Percentiles rank a stretch among this genome's conserved stretches.
Evolutionary conservation across 2,329 filamentous ascomycete species (phyloP).

Genomic region (Akanthomyces uredinophilus): DNA sequence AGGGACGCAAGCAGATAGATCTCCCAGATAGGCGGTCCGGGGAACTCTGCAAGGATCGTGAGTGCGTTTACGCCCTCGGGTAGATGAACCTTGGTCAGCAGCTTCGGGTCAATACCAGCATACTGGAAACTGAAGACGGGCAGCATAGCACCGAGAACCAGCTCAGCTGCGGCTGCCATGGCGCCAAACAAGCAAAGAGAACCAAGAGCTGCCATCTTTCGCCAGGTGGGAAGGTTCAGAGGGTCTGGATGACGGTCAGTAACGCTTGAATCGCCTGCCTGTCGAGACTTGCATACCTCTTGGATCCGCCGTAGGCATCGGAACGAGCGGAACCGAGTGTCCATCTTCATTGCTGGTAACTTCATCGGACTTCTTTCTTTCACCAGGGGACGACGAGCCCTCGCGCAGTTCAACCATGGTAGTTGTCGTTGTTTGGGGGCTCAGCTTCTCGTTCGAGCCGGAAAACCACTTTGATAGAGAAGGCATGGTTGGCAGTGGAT

Average conservation of each 20-base stretch:
- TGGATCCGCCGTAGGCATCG: constrained; percentile 12
- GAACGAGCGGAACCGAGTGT: not conserved
- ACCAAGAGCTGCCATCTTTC: not conserved
- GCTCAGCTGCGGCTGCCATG: constrained; percentile 13
- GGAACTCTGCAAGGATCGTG: constrained; percentile 26
- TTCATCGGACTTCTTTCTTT: not conserved
- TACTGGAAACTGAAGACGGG: constrained; percentile 33
- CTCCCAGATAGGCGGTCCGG: constrained; percentile 26
- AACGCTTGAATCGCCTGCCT: not conserved
- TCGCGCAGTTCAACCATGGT: constrained; percentile 8
- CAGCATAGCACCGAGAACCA: constrained; percentile 27
- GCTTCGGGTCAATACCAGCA: constrained; percentile 27
- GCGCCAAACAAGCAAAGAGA: constrained; percentile 29
- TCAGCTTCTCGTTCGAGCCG: constrained; percentile 1
- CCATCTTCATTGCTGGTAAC: too few species aligned
- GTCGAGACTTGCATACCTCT: not conserved
- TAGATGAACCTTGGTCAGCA: constrained; percentile 24
- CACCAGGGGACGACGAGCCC: not conserved
- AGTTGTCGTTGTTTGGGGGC: not conserved
- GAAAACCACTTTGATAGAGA: not conserved
- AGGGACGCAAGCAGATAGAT: constrained; percentile 29
- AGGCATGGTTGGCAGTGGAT: not conserved
- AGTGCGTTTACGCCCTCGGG: constrained; percentile 23
- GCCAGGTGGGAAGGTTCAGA: constrained; percentile 5
- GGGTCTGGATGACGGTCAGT: constrained; percentile 1